These are phyloP conservation scores for Tuber microsphaerosporum DNA, from an alignment of 495 filamentous ascomycete genomes.

Conservation along the genomic window DNA sequence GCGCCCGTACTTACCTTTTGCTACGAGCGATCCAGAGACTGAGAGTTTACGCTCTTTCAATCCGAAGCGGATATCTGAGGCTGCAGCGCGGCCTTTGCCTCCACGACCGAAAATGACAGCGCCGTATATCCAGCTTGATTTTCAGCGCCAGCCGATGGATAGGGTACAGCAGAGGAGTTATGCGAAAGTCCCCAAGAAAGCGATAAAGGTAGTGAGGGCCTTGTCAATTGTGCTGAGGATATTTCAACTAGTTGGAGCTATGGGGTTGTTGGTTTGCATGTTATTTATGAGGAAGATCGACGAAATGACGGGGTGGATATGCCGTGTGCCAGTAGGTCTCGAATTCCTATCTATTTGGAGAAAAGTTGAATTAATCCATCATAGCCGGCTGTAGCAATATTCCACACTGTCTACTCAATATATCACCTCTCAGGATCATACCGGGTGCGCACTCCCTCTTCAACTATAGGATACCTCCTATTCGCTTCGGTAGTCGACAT, in stretches of 20 bases:
- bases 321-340: slow-evolving; percentile 25
- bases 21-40: neutral
- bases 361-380: neutral
- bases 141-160: slow-evolving; percentile 11
- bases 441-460: slow-evolving; percentile 27
- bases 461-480: slow-evolving; percentile 31
- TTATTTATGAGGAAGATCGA: slow-evolving; percentile 33
- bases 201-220: slow-evolving; percentile 11
- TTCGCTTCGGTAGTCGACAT: slow-evolving; percentile 29
- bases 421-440: slow-evolving; percentile 36
- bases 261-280: slow-evolving; percentile 29
- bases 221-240: slow-evolving; percentile 20
- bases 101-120: slow-evolving; percentile 22
- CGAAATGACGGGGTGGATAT: slow-evolving; percentile 33
- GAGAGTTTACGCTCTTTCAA: slow-evolving; percentile 19
- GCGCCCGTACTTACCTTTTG: neutral
- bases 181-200: slow-evolving; percentile 12
- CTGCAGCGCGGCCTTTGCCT: slow-evolving; percentile 10
- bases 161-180: slow-evolving; percentile 15
- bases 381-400: slow-evolving; percentile 32
- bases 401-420: slow-evolving; percentile 32
- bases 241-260: slow-evolving; percentile 27
- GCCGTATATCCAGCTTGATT: slow-evolving; percentile 35
- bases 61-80: slow-evolving; percentile 32
- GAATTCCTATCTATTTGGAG: neutral